Base-by-base conservation (phyloP, 2,329 filamentous ascomycete genomes). In the Colletotrichum camelliae region DNA sequence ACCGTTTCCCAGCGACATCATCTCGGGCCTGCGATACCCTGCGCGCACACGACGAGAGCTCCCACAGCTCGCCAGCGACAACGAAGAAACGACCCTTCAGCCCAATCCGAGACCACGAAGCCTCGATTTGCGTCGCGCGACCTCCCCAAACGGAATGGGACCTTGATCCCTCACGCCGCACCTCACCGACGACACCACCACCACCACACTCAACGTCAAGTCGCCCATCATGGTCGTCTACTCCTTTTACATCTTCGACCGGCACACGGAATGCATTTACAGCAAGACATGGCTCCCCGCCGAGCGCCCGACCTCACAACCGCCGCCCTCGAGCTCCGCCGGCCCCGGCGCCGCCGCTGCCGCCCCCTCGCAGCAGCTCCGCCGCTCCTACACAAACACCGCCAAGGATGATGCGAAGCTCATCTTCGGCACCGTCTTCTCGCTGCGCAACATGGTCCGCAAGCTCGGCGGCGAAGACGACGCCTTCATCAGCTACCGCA, bases 191-290 rank as follows among this genome's bases (percentile, higher is more conserved):
- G 7, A 48, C 39, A 48, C 33, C 58, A 35, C 52, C 58, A 35
- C 52, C 72, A 52, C 68, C 57, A 21, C 52, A 24, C 35, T 52
- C 66, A n/a, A 13, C 71, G 52, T 5, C 70, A n/a, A n/a, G n/a
- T 55, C 64, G 62, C 67, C 79, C 84, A 88, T 80, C 83, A 98
- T 99, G 97, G 93, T 94, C 77, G 94, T 98, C 85, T 98, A 97
- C 87, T 96, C 96, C 76, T 98, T 99, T 87, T 98, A 98, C 89
- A 98, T 99, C 83, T 99, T 99, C 85, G 97, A 99, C 87, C 94
- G 97, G 79, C 97, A 99, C 87, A 98, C 97, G 83, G 96, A 98
- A 87, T 99, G 97, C 88, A 96, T 99, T 86, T 99, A 98, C 92
- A 94, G 93, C 84, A 94, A 95, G 81, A 93, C 93, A 83, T 99